phyloP scores from a whole-genome alignment of 2,329 filamentous ascomycete genomes.

The Paecilomyces variotii region DNA sequence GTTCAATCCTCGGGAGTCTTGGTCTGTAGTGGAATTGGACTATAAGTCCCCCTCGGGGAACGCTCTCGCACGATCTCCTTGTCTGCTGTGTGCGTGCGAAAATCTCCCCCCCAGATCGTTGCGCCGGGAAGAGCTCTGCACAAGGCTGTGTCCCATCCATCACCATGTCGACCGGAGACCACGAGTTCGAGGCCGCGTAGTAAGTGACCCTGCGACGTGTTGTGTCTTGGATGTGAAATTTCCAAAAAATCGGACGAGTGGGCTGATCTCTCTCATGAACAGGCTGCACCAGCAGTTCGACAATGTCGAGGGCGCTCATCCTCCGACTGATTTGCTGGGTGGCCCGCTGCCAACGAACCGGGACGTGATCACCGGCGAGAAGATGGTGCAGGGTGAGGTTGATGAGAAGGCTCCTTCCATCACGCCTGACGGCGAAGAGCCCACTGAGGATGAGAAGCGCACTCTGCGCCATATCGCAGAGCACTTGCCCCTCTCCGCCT shows the following conservation, averaged over 20 bases:
- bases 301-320: conserved; percentile 4
- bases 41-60: neutral
- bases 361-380: neutral
- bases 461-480: conserved; percentile 48
- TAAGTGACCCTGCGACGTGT: neutral
- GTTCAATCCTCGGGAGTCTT: neutral
- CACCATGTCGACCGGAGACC: neutral
- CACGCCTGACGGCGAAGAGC: conserved; percentile 44
- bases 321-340: conserved; percentile 4
- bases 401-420: conserved; percentile 22
- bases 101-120: neutral
- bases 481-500: conserved; percentile 48
- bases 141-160: neutral
- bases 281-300: conserved; percentile 6
- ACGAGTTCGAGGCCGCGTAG: neutral
- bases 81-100: neutral
- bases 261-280: neutral
- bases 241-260: neutral
- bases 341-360: conserved; percentile 1
- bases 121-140: neutral
- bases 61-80: neutral
- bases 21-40: neutral
- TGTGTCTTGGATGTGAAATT: neutral
- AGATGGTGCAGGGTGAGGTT: conserved; percentile 7
- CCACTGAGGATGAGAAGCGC: conserved; percentile 44